Evolutionary conservation across 345 rosid genomes (phyloP).

Genomic region (Viola odorata): DNA sequence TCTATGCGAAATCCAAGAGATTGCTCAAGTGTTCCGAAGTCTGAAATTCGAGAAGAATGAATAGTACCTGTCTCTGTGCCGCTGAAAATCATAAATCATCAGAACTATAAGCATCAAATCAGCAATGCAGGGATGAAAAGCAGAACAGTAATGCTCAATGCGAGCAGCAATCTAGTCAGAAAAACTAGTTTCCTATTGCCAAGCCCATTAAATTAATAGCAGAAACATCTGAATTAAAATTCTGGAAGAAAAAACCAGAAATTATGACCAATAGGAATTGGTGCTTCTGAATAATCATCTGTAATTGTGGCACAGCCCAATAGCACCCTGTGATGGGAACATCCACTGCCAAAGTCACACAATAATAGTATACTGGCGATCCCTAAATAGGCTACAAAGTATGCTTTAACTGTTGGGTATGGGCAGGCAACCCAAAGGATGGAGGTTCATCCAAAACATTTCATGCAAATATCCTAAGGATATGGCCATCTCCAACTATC

Average conservation of each 20-base stretch:
- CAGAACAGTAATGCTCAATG: neutral
- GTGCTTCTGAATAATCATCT: neutral
- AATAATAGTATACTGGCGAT: neutral
- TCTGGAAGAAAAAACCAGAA: neutral
- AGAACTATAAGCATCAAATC: slow-evolving; percentile 16
- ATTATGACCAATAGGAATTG: neutral
- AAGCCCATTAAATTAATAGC: neutral
- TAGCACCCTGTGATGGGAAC: too few relatives aligned
- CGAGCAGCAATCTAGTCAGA: neutral
- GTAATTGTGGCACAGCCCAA: neutral
- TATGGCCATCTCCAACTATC: too few relatives aligned
- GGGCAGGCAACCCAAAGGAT: neutral
- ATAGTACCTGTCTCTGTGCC: slow-evolving; percentile 34
- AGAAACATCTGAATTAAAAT: neutral
- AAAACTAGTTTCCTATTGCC: neutral
- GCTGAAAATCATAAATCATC: slow-evolving; percentile 30
- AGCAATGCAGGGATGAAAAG: slow-evolving; percentile 5
- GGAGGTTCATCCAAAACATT: too few relatives aligned
- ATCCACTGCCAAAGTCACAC: too few relatives aligned
- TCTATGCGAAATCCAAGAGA: slow-evolving; percentile 46
- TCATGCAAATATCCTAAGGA: too few relatives aligned
- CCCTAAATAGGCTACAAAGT: neutral
- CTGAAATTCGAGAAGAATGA: slow-evolving; percentile 40
- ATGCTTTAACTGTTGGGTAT: neutral
- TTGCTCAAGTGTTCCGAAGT: slow-evolving; percentile 42